Conservation (phyloP, 306 rosid genomes). For the Sindora glabra region DNA sequence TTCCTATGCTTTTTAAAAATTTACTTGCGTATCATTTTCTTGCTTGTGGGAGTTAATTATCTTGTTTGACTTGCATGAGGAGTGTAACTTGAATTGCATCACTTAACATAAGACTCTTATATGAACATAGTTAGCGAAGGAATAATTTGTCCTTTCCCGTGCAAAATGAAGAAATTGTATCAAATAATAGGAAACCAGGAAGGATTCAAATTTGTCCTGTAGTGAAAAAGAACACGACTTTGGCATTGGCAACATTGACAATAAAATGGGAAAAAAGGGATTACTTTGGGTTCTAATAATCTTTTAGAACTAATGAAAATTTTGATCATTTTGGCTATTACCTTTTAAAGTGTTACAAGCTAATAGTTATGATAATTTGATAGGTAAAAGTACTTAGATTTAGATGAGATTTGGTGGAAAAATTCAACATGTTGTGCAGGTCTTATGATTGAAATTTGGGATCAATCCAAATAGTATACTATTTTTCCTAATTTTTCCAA, state of each 20-base stretch:
- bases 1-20: no score
- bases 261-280: neutral
- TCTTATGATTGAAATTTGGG: no score
- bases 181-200: neutral
- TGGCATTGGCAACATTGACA: no score
- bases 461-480: no score
- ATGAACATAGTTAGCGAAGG: no score
- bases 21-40: neutral
- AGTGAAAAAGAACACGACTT: no score
- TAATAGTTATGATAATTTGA: no score
- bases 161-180: neutral
- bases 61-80: neutral
- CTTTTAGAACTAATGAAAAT: neutral
- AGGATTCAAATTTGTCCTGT: no score
- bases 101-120: neutral
- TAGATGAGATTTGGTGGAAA: no score
- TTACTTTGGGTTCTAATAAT: neutral
- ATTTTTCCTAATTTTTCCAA: no score
- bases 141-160: neutral
- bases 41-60: conserved; percentile 8
- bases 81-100: neutral
- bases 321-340: neutral
- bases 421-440: no score
- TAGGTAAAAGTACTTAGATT: no score
- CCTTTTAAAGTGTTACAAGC: neutral